Base-by-base conservation (phyloP, 2,329 filamentous ascomycete species). In the Cytospora chrysosperma region DNA sequence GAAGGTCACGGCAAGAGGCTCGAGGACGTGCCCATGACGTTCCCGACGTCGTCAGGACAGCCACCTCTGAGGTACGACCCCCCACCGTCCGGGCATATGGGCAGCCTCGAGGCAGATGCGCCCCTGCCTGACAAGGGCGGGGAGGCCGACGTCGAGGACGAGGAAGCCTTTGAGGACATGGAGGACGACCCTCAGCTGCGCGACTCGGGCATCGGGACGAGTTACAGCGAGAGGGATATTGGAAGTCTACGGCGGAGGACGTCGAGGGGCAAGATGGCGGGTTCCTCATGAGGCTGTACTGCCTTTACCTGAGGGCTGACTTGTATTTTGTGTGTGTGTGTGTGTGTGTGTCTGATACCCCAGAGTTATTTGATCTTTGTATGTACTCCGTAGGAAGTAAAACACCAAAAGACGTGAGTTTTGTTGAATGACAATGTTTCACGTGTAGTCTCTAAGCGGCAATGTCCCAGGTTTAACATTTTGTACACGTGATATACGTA, bases 141-240 rank as follows among this genome's bases (percentile, higher is more conserved):
- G 15, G 81, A 81, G 65, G 81, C 78, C 1, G 81, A 81, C 63
- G 81, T 82, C 61, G 81, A 82, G 65, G 76, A 75, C 30, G 76
- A 79, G 30, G 75, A 77, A n/a, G 73, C 71, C 9, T 70, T 72
- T 2, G 67, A 67, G 32, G 68, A 68, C 24, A 68, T 69, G 13
- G 69, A 61, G 40, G 69, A 62, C 40, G 68, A 69, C 30, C 72
- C 64, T 37, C 75, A 65, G 54, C 73, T 60, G 69, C 70, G 75
- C 10, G 81, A 83, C 68, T 82, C 78, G 21, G 84, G 83, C 0
- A 71, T 83, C 62, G 85, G 85, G 4, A 87, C 85, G 28, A 85
- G 84, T 65, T 82, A 76, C 64, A 79, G 77, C 21, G 65, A 67
- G 50, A 63, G 63, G 49, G 65, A 63, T 37, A n/a, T 43, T 12